Conservation (phyloP, 768 basidiomycete genomes). For the Kockovaella imperatae region DNA sequence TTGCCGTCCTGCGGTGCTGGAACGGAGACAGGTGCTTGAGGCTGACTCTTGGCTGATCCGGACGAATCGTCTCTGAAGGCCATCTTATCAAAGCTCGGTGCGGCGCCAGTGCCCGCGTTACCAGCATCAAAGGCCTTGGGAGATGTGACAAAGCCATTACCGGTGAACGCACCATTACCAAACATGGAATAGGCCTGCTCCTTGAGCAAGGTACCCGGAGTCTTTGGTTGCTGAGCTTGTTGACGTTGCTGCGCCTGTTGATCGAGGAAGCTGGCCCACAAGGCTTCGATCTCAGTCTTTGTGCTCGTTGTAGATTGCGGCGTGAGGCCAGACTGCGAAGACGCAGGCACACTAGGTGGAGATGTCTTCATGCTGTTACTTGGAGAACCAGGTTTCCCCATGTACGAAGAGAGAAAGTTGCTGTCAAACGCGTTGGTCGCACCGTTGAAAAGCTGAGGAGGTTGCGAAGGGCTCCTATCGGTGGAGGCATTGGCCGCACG, state of each 20-base stretch:
- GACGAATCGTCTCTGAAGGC: conserved; percentile 19
- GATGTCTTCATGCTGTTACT: too few relatives aligned
- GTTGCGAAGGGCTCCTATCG: too few relatives aligned
- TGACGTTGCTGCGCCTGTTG: conserved; percentile 20
- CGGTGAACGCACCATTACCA: neutral
- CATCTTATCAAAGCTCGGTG: conserved; percentile 6
- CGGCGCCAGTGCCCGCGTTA: neutral
- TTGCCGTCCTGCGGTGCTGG: too few relatives aligned
- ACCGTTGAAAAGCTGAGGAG: too few relatives aligned
- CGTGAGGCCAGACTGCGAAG: conserved; percentile 2
- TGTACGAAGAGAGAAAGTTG: too few relatives aligned
- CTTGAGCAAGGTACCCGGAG: neutral
- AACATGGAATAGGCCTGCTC: neutral
- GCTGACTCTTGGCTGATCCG: too few relatives aligned
- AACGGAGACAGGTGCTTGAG: too few relatives aligned
- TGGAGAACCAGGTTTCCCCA: too few relatives aligned
- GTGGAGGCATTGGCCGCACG: too few relatives aligned
- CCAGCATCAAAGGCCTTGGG: neutral
- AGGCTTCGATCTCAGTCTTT: conserved; percentile 29
- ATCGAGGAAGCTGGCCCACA: conserved; percentile 38
- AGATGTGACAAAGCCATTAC: neutral
- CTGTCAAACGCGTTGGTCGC: too few relatives aligned
- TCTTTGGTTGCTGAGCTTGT: neutral
- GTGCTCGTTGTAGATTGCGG: conserved; percentile 6
- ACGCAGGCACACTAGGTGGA: too few relatives aligned